Base-by-base conservation (phyloP, 371 early-diverging fungal species). In the Syncephalis plumigaleata region DNA sequence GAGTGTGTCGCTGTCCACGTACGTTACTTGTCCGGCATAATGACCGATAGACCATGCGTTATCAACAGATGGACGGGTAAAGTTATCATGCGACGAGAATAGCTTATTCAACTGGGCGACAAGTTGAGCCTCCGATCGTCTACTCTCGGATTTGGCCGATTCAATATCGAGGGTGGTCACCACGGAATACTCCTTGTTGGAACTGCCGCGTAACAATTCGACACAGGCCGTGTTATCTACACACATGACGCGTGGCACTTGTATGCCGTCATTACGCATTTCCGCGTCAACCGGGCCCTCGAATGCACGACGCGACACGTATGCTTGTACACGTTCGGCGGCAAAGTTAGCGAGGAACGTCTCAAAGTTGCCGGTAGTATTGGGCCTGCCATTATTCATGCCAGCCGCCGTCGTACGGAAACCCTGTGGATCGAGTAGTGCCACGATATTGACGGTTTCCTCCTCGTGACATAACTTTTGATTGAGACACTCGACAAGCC, bases 401-500 rank as follows among this genome's bases (percentile, higher is more conserved):
- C 74, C 79, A 42, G 57, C 61, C 42, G 63, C 57, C 44, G 60
- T 64, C 40, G 60, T 61, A 50, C 76, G 65, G 57, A 66, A 64
- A 3, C 81, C 80, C 11, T 76, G 73, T 51, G 79, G 67, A 50
- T 87, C 83, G 18, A 84, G 56, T 3, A 87, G 45, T 5, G 78
- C 79, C 24, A 88, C 71, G 50, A 81, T 79, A 55, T 78, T 81
- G 42, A 66, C 68, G 1, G 74, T 64, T n/a, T 68, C 71, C n/a
- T 70, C 63, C 3, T 74, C 73, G 36, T 64, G 68, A 53, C 75
- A 74, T 21, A 89, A 66, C 36, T 81, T 76, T 18, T 64, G 60
- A 60, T 93, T 93, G 59, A 90, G 68, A 45, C 79, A 79, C 55
- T 92, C 94, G 16, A 91, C 75, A 18, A 96, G 55, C 85, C 91